A percentile compares a stretch with the other conserved stretches of the same genome.
Conservation (phyloP, 805 yeast genomes). For the Jamesozyma spencerorum region DNA sequence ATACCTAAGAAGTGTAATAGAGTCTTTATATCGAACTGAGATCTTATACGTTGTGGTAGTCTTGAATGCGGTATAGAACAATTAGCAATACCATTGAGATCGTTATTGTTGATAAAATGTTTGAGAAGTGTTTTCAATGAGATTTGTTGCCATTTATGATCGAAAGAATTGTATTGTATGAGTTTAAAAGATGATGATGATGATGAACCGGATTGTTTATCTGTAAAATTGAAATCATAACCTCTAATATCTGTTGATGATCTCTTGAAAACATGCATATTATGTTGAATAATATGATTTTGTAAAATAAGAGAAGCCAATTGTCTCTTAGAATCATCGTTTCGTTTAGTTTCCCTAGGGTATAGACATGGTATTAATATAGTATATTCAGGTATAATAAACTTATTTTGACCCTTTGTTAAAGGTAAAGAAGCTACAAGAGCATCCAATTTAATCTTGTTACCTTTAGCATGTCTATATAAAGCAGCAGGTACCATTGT, state of each 20-base stretch:
- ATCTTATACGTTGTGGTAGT: slow-evolving; percentile 4
- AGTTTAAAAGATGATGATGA: too few species aligned
- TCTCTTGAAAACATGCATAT: slow-evolving; percentile 13
- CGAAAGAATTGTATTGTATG: not conserved
- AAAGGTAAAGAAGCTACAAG: not conserved
- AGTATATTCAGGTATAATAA: not conserved
- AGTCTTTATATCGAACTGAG: not conserved
- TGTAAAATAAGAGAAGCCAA: not conserved
- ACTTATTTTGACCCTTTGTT: too few species aligned
- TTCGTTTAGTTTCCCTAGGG: not conserved
- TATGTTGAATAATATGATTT: slow-evolving; percentile 7
- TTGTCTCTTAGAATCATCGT: not conserved
- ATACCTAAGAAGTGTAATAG: slow-evolving; percentile 3
- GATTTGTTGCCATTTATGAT: not conserved
- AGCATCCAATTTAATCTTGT: slow-evolving; percentile 1
- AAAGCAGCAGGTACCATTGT: too few species aligned
- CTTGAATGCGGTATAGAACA: slow-evolving; percentile 2
- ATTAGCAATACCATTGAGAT: slow-evolving; percentile 4
- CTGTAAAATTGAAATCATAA: slow-evolving; percentile 16
- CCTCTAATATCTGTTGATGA: slow-evolving; percentile 12
- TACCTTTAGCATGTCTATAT: not conserved
- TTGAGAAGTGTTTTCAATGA: not conserved
- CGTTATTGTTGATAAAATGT: not conserved
- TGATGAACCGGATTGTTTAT: not conserved
- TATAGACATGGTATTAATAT: not conserved